Conservation (phyloP, 257 asterid species). For the Marsdenia floribunda region DNA sequence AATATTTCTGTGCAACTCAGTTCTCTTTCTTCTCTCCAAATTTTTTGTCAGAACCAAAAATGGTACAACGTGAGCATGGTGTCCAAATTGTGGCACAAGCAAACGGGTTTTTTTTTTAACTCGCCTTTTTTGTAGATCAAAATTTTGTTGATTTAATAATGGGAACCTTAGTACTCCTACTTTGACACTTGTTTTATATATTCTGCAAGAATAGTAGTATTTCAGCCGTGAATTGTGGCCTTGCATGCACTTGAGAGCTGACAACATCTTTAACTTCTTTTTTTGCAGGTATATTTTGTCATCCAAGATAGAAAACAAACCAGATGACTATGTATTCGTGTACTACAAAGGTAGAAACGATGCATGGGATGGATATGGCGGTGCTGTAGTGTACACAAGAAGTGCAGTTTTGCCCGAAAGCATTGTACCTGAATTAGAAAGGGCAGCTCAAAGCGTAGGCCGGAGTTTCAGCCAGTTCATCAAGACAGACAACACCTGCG, state of each 20-base stretch:
- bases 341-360: constrained; percentile 86
- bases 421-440: constrained; percentile 68
- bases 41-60: no score
- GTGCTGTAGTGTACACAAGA: constrained; percentile 85
- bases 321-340: constrained; percentile 81
- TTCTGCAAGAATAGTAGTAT: background rate
- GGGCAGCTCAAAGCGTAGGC: constrained; percentile 66
- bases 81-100: background rate
- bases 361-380: constrained; percentile 99
- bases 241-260: background rate
- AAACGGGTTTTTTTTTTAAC: background rate
- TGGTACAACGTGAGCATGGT: background rate
- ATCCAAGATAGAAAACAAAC: constrained; percentile 57
- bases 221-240: background rate
- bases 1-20: background rate
- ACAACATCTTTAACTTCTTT: background rate
- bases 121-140: background rate
- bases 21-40: background rate
- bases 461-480: constrained; percentile 63
- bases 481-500: constrained; percentile 72
- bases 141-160: background rate
- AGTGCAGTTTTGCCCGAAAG: constrained; percentile 70
- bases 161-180: background rate
- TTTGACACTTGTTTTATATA: background rate
- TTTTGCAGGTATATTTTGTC: constrained; percentile 80